A percentile compares a stretch with the other conserved stretches of the same genome.
Evolutionary conservation across 73 alveolate genomes (phyloP).

Genomic region (Vitrella brassicaformis): DNA sequence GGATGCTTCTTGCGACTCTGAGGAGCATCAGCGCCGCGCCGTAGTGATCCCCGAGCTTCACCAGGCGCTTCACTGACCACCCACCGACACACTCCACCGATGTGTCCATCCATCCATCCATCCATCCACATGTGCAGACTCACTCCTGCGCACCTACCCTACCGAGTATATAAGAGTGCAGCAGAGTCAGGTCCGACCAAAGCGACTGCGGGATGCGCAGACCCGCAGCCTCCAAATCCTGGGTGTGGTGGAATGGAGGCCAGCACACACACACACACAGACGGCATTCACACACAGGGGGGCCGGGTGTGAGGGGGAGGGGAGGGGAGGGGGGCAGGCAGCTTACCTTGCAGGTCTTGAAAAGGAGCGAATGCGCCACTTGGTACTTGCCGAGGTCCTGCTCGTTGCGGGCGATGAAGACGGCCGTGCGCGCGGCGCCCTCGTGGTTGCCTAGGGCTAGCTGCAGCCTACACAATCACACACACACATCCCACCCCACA

Average conservation of each 20-base stretch:
- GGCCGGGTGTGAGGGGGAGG: neutral
- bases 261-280: neutral
- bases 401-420: conserved; percentile 25
- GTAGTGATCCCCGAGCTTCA: conserved; percentile 70
- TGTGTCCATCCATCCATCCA: no score
- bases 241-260: neutral
- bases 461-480: conserved; percentile 11
- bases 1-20: conserved; percentile 84
- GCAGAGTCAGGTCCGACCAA: no score
- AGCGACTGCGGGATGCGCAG: no score
- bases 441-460: conserved; percentile 27
- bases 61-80: conserved; percentile 63
- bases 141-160: no score
- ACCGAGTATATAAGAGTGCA: conserved; percentile 97
- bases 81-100: no score
- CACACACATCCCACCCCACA: neutral
- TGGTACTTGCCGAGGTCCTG: conserved; percentile 35
- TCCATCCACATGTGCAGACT: no score
- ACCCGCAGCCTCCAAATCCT: neutral
- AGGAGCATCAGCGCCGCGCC: conserved; percentile 86
- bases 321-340: neutral
- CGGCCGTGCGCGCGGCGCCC: conserved; percentile 34
- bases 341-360: conserved; percentile 28
- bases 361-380: conserved; percentile 24
- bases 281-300: neutral